Base-by-base conservation (phyloP, 257 asterid genomes). In the Solanum habrochaites region DNA sequence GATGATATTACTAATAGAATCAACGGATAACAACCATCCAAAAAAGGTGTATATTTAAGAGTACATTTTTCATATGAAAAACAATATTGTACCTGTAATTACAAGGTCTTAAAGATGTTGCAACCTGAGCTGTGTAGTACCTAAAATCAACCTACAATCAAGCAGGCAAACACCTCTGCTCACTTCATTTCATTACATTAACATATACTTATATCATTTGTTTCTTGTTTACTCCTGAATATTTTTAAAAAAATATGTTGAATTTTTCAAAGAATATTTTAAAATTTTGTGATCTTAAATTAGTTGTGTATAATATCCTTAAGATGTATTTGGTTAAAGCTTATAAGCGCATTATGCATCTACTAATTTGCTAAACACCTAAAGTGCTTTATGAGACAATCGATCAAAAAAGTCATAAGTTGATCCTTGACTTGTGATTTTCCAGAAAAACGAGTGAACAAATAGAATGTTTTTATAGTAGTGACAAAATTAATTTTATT, bases 71-170 rank as follows among this genome's bases (percentile, higher is more conserved):
- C 21, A 71, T 4, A 35, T 72, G 81, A 72, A 72, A 35, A 35
- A 21, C 15, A 25, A 2, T 27, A 72, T 4, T 39, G 6, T 40
- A 92, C 95, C 94, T 85, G 82, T 37, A 37, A 72, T 3, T 29
- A 72, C 49, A 2, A 72, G 47, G 29, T 72, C 47, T 5, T 72
- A 35, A 72, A 72, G 81, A 72, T 35, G 81, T 72, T 72, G 89
- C 92, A 86, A 87, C 88, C 88, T 87, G 88, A 21, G 91, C 89
- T 37, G 89, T 87, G 27, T 82, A 87, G 74, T 81, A 40, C 18
- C 88, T 43, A 69, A 66, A 87, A 87, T 91, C 90, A 83, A 89
- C n/a, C 96, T 94, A 31, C 73, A 89, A 83, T 29, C 83, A 74
- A 37, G 31, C 27, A 35, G 47, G 69, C 69, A 60, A 60, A 72